Evolutionary conservation across 2,329 filamentous ascomycete species (phyloP).

Genomic region (Xylaria sp.): DNA sequence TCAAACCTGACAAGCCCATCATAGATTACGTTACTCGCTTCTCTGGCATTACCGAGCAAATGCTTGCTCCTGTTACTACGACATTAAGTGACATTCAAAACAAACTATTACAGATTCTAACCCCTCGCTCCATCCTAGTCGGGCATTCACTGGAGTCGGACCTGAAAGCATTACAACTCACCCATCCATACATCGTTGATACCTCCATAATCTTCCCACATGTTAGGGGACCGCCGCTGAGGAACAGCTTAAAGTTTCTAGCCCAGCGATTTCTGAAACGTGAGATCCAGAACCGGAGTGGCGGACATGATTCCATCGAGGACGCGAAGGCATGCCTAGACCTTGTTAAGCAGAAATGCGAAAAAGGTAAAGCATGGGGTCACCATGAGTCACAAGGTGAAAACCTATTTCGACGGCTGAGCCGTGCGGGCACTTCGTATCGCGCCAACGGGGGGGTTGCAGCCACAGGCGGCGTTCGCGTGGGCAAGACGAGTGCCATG

Average conservation of each 20-base stretch:
- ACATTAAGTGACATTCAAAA: constrained; percentile 84
- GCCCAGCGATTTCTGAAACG: constrained; percentile 85
- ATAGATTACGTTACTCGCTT: constrained; percentile 91
- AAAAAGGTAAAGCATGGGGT: constrained; percentile 89
- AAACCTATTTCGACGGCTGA: constrained; percentile 87
- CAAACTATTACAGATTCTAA: constrained; percentile 77
- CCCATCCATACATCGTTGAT: constrained; percentile 94
- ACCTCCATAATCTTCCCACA: constrained; percentile 92
- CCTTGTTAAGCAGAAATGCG: constrained; percentile 93
- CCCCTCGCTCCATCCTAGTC: constrained; percentile 77
- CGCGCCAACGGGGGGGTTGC: constrained; percentile 68
- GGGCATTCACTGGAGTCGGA: constrained; percentile 87
- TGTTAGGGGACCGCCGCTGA: constrained; percentile 86
- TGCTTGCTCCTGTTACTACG: constrained; percentile 85
- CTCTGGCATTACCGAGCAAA: constrained; percentile 90
- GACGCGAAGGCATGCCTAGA: constrained; percentile 92
- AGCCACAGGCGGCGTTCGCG: constrained; percentile 65
- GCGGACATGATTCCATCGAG: constrained; percentile 90
- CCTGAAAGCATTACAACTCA: constrained; percentile 83
- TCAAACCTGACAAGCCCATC: constrained; percentile 89
- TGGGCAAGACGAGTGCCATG: constrained; percentile 75
- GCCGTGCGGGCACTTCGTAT: constrained; percentile 70
- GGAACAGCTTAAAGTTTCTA: constrained; percentile 90
- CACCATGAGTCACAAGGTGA: constrained; percentile 82
- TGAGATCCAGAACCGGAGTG: constrained; percentile 83